Evolutionary conservation across 1,139 yeast species (phyloP), one percentile per base, ranked within the genome.

Genomic region (Sugiyamaella novakii): DNA sequence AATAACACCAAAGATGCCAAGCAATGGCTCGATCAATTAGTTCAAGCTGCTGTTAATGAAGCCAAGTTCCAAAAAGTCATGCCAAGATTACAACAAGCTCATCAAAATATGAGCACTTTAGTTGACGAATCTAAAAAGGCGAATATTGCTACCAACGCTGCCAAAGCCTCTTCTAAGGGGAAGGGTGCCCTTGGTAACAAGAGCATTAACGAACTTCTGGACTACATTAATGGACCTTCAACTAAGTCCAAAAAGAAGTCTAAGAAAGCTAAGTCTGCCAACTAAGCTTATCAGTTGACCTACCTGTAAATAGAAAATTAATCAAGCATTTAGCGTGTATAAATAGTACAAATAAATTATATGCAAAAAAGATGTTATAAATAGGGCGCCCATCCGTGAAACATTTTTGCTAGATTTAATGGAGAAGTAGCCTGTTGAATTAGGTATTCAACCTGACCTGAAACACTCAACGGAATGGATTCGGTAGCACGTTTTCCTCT

Each of bases 321-420:
- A 33, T 11, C 10, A 7, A 2, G 7, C 25, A 37, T 15, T 37
- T 28, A 8, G 14, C 10, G 5, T 33, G 24, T 34, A 28, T 35
- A 42, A 22, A 40, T 29, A 34, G 17, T 24, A 30, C 25, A 14
- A 18, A 37, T 45, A 30, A 25, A 34, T 14, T 3, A 14, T 28
- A 30, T 35, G 31, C 39, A 40, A 19, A 33, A 17, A 25, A 7
- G 8, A 22, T 6, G 35, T 58, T 64, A 81, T 73, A 83, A 72
- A 63, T 80, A 87, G 2, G 98, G 84, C 61, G 87, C 79, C 98
- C 98, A 92, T 2, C 99, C 99, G 29, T 87, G 81, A 66, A 88
- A 94, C 98, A 94, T 92, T 58, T 78, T 84, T 25, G 87, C 76
- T 46, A 94, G 70, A 55, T 84, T 82, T 47, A 83, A 87, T 5